Percentiles rank a stretch among this genome's conserved stretches.
Evolutionary conservation across 106 monocot genomes (phyloP).

Genomic region (Iris macrosiphon): DNA sequence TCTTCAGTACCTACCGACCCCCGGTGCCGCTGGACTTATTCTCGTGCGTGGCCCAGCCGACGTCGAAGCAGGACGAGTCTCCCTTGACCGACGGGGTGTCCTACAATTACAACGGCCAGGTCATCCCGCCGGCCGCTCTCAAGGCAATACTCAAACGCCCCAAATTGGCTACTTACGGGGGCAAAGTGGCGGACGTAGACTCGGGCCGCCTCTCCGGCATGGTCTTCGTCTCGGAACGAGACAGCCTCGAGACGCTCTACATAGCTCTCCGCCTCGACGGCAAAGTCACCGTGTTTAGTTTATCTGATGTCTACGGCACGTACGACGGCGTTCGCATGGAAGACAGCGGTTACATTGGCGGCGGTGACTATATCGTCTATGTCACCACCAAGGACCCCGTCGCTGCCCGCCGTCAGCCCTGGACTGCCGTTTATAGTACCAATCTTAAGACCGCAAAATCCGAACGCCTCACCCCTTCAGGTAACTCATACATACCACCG

Average conservation of each 20-base stretch:
- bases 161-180: neutral
- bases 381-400: neutral
- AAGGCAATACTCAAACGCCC: neutral
- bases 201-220: slow-evolving; percentile 1
- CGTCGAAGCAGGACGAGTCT: neutral
- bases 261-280: neutral
- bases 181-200: neutral
- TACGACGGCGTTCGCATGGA: slow-evolving; percentile 1
- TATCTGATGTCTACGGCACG: neutral
- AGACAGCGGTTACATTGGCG: neutral
- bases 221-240: slow-evolving; percentile 3
- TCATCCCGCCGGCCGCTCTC: neutral
- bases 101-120: neutral
- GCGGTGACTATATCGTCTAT: neutral
- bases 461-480: neutral
- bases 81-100: neutral
- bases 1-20: neutral
- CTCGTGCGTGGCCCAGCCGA: neutral
- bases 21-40: slow-evolving; percentile 4
- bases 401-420: neutral
- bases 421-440: slow-evolving; percentile 4
- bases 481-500: too few relatives aligned
- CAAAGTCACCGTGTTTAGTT: neutral
- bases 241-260: slow-evolving; percentile 2
- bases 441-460: neutral